These are phyloP conservation scores for Geranium brycei DNA, from an alignment of 345 rosid species.

Conservation along the genomic window DNA sequence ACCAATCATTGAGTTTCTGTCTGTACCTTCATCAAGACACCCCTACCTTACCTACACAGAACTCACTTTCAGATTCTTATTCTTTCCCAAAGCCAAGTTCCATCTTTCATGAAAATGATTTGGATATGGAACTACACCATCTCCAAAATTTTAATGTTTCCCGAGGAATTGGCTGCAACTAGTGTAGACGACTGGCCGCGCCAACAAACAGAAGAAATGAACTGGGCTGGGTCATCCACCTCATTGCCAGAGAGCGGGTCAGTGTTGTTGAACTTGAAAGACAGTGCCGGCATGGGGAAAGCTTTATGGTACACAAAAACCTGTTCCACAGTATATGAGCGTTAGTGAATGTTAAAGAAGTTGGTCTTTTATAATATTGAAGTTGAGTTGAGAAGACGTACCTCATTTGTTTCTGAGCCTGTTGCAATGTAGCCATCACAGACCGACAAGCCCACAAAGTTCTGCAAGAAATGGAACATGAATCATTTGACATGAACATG, in stretches of 20 bases:
- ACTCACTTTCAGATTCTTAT: conserved; percentile 3
- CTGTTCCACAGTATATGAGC: conserved; percentile 22
- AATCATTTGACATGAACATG: conserved; percentile 1
- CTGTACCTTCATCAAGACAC: conserved; percentile 7
- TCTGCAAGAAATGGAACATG: conserved; percentile 36
- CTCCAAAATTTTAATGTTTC: conserved; percentile 82
- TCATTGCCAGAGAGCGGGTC: conserved; percentile 56
- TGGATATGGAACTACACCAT: conserved; percentile 34
- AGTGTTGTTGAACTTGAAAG: conserved; percentile 52
- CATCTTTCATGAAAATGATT: too few species aligned
- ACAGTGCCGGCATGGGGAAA: conserved; percentile 87
- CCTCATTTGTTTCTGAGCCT: conserved; percentile 98
- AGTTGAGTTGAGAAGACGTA: conserved; percentile 12
- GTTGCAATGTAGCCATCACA: conserved; percentile 96
- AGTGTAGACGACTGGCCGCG: conserved; percentile 64
- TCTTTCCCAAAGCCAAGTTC: not conserved
- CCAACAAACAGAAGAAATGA: conserved; percentile 85
- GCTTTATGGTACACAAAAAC: conserved; percentile 91
- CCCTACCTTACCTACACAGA: conserved; percentile 10
- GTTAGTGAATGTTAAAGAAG: not conserved
- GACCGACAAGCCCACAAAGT: conserved; percentile 87
- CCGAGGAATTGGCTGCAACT: conserved; percentile 80
- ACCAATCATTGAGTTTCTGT: conserved; percentile 2
- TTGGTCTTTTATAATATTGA: too few species aligned
- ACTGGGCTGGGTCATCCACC: conserved; percentile 49